Evolutionary conservation across 1,284 basidiomycete genomes (phyloP), one percentile per base, ranked within the genome.

Genomic region (Pseudozyma hubeiensis): DNA sequence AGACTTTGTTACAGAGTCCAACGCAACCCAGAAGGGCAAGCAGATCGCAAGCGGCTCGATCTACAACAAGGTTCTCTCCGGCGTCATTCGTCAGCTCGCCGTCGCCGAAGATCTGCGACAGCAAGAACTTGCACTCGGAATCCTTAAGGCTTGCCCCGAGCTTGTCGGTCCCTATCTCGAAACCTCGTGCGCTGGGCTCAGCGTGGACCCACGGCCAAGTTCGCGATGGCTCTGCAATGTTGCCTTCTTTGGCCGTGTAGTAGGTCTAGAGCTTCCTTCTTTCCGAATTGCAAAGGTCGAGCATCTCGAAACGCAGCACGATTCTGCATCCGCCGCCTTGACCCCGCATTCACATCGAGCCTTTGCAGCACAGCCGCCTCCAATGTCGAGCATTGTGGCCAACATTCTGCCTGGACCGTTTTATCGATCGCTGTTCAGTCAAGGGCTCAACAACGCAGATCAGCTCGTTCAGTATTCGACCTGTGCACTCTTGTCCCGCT

Each of bases 191-290:
- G 92, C 85, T 89, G 16, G 88, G 88, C 35, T 90, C 89, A 91
- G 91, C 0, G 87, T 97, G 7, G 94, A 97, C 72, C 93, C 94
- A 0, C 89, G 92, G 1, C 88, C 94, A 0, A 92, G 92, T 7
- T 92, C 92, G 0, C 90, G 91, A 78, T 97, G 94, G 94, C 90
- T 97, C 34, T 89, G 91, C 2, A 94, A 93, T 56, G 89, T 95
- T 64, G 88, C 92, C 3, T 92, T 94, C 80, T 88, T 93, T 43
- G 91, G 91, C 0, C 87, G 88, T 3, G 88, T 94, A 35, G 87
- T 96, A 48, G 91, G 91, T 0, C 87, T 94, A 0, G 89, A 91
- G 0, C 85, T 93, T 0, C 94, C 93, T 0, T 64, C 78, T 9
- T 78, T 86, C 9, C 83, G 86, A 1, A 90, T 88, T 0, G 64